Evolutionary conservation across 2,329 filamentous ascomycete species (phyloP), one percentile per base, ranked within the genome.

Genomic region (Madurella fahalii): DNA sequence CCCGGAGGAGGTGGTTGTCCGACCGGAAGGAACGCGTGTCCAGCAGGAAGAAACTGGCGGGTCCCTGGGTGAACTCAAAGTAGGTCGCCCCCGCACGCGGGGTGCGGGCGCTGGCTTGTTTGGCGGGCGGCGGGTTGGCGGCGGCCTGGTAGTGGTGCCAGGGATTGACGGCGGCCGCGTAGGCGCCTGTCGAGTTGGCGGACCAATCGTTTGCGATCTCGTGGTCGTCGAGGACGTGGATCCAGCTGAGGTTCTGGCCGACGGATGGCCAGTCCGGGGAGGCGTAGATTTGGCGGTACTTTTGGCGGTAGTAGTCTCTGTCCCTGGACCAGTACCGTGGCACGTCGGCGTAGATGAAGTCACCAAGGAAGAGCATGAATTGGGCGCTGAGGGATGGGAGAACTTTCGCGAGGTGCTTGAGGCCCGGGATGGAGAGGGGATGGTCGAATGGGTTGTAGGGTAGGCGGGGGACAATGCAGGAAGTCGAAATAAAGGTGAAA

Each of bases 131-230:
- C 2, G 94, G 94, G 70, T 99, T 99, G 2, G 83, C 83, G 2
- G 84, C 80, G 34, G 85, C 86, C 58, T 99, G 93, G 67, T 99
- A 99, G 66, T 91, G 83, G 46, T 85, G 76, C 77, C 89, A 99
- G 0, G 93, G 90, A 57, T 95, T 90, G 43, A 89, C 83, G 4
- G 93, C 92, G 0, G 87, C 82, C 2, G 79, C 71, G 67, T 93
- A 96, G 0, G 95, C 81, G 5, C 89, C 89, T 0, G 89, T 91
- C 13, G 82, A 86, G 67, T 93, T 94, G 16, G 81, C 78, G 56
- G 87, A 84, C 91, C 92, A 97, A 72, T 97, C 94, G 64, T 99
- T 97, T 5, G 82, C 82, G 58, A 99, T 96, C 68, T 99, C 94
- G 65, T 99, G 94, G 68, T 99, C 94, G 67, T 99, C 94, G 7